These are phyloP conservation scores for Mollisia scopiformis DNA, from an alignment of 2,329 filamentous ascomycete species.

Conservation along the genomic window DNA sequence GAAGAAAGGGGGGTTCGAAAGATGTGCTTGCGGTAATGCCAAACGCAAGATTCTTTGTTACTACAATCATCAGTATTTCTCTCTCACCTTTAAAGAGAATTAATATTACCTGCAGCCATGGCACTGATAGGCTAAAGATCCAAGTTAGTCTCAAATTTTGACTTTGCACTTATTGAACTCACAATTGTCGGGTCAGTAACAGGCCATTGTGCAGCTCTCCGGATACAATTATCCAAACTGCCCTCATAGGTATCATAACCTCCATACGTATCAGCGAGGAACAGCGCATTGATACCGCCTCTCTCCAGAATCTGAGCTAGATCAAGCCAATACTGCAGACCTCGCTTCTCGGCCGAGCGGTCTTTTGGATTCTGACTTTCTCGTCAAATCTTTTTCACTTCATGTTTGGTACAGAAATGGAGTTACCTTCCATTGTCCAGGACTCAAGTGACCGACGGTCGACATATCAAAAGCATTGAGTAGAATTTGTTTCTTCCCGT, in stretches of 20 bases:
- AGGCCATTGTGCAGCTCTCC: constrained; percentile 69
- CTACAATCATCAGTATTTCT: constrained; percentile 29
- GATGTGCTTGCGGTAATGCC: constrained; percentile 69
- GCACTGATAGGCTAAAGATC: constrained; percentile 57
- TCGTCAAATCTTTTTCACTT: not conserved
- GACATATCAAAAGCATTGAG: constrained; percentile 6
- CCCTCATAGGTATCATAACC: constrained; percentile 70
- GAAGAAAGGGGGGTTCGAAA: constrained; percentile 67
- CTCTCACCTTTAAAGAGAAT: not conserved
- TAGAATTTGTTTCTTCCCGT: not conserved
- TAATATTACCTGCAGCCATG: constrained; percentile 56
- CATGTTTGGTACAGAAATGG: not conserved
- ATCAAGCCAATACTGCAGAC: constrained; percentile 64
- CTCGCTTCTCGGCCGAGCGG: constrained; percentile 61
- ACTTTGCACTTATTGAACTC: constrained; percentile 37
- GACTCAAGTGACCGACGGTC: not conserved
- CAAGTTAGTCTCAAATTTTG: not conserved
- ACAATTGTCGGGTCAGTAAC: constrained; percentile 67
- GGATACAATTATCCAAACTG: constrained; percentile 57
- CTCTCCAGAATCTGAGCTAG: constrained; percentile 64
- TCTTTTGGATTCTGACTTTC: constrained; percentile 58
- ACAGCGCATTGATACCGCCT: constrained; percentile 65
- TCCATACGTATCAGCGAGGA: constrained; percentile 61
- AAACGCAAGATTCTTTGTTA: constrained; percentile 65
- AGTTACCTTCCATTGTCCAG: constrained; percentile 2